Evolutionary conservation across 1,284 basidiomycete species (phyloP).

Genomic region (Moesziomyces antarcticus): DNA sequence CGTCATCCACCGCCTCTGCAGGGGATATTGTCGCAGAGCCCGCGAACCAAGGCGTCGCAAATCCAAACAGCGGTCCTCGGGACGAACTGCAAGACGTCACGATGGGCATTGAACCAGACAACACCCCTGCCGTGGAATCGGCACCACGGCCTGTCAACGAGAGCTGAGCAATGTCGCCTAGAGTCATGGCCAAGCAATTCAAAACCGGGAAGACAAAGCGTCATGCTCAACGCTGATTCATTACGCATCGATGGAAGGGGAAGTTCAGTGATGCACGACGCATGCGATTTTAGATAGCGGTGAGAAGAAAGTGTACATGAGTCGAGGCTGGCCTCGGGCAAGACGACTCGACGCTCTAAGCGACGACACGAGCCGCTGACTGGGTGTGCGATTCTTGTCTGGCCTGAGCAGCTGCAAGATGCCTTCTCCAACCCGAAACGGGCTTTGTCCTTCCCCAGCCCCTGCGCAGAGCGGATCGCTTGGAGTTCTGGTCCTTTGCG

Average conservation of each 20-base stretch:
- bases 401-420: conserved; percentile 22
- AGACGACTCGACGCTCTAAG: background rate
- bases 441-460: conserved; percentile 58
- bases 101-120: background rate
- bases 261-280: too few relatives aligned
- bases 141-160: conserved; percentile 5
- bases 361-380: conserved; percentile 11
- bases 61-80: background rate
- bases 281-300: too few relatives aligned
- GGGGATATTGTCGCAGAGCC: background rate
- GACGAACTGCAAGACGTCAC: background rate
- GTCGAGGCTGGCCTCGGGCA: too few relatives aligned
- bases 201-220: too few relatives aligned
- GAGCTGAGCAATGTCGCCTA: conserved; percentile 1
- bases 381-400: conserved; percentile 3
- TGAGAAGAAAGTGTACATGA: background rate
- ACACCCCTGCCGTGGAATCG: background rate
- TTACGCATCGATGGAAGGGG: too few relatives aligned
- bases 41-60: background rate
- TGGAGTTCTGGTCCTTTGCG: conserved; percentile 54
- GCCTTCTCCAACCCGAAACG: conserved; percentile 38
- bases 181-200: background rate
- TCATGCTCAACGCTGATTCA: too few relatives aligned
- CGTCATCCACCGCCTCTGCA: conserved; percentile 5
- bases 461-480: conserved; percentile 49